Conservation (phyloP, 179 eudicot species). For the Beta macrorhiza region DNA sequence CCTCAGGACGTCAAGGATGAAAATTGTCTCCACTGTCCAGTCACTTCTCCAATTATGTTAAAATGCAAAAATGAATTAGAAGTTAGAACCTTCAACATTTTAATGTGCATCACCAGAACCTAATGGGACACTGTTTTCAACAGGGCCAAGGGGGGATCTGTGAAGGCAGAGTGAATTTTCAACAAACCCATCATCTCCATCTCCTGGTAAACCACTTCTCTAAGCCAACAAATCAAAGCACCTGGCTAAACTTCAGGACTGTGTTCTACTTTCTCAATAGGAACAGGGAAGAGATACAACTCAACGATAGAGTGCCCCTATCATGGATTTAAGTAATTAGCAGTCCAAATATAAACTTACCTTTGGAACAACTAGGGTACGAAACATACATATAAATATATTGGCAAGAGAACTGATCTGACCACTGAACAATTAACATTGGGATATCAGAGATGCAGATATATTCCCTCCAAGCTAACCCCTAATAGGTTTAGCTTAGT, state of each 20-base stretch:
- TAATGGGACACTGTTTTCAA: background rate
- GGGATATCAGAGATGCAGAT: background rate
- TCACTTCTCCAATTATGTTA: background rate
- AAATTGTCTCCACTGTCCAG: background rate
- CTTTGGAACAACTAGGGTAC: background rate
- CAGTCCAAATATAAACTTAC: background rate
- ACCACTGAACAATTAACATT: background rate
- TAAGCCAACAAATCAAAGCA: background rate
- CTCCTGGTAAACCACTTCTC: background rate
- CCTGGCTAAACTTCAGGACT: background rate
- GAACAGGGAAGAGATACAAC: background rate
- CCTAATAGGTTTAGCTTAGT: background rate
- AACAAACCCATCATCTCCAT: background rate
- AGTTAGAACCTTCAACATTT: background rate
- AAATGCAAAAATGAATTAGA: background rate
- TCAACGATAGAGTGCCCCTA: background rate
- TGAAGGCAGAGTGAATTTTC: background rate
- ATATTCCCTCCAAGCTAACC: background rate
- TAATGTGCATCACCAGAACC: background rate
- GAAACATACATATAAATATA: background rate
- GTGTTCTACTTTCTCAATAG: background rate
- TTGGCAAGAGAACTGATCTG: slow-evolving; percentile 1
- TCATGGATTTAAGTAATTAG: background rate
- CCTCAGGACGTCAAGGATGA: background rate
- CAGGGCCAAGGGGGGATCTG: background rate